Percentiles rank a stretch among this genome's conserved stretches.
Conservation (phyloP, 306 rosid species). For the Fragaria iinumae region DNA sequence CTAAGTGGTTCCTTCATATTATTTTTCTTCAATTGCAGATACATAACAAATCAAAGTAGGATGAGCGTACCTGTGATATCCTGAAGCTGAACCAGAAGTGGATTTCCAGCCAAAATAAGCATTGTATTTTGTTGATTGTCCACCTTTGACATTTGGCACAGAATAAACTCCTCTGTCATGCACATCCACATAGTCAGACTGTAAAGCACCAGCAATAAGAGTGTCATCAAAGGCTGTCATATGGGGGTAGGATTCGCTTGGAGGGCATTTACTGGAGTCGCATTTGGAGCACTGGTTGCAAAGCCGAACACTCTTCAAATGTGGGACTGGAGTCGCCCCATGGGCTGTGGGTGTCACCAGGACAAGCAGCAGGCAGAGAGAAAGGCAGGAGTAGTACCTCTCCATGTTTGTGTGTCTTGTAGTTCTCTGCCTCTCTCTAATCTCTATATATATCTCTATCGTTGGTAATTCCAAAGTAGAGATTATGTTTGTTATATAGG, state of each 20-base stretch:
- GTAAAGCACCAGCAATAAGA: slow-evolving; percentile 34
- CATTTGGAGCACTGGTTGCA: slow-evolving; percentile 39
- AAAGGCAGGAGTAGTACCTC: not conserved
- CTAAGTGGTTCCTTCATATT: not conserved
- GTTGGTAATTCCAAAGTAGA: not conserved
- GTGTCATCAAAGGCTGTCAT: slow-evolving; percentile 40
- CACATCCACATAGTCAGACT: slow-evolving; percentile 32
- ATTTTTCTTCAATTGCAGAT: not conserved
- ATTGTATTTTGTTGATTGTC: slow-evolving; percentile 26
- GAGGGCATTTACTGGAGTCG: slow-evolving; percentile 28
- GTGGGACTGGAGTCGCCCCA: not conserved
- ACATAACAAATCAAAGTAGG: not conserved
- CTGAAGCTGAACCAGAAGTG: slow-evolving; percentile 39
- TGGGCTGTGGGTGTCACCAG: not conserved
- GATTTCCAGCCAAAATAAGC: slow-evolving; percentile 43
- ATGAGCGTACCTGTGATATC: slow-evolving; percentile 30
- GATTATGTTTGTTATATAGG: not conserved
- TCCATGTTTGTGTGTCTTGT: not conserved
- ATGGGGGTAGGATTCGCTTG: slow-evolving; percentile 35
- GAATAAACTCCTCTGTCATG: slow-evolving; percentile 34
- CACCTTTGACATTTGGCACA: slow-evolving; percentile 36
- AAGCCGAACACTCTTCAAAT: slow-evolving; percentile 28
- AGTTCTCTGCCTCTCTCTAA: not conserved
- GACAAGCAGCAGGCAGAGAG: slow-evolving; percentile 18
- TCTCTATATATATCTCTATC: not conserved